phyloP scores from a whole-genome alignment of 2,329 filamentous ascomycete species.

The Monosporascus sp. region DNA sequence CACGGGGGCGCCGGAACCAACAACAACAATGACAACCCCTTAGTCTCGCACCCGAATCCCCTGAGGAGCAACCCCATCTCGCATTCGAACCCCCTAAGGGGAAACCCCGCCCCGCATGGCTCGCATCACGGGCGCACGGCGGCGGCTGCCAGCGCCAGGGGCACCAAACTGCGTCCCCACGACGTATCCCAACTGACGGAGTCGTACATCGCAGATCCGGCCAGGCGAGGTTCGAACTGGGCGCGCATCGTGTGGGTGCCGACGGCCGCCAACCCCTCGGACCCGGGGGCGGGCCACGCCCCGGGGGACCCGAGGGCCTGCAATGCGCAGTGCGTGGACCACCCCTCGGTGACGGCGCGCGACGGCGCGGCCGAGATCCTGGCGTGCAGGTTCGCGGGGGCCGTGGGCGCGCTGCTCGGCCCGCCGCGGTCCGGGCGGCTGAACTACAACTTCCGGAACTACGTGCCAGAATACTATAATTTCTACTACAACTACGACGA shows the following conservation, averaged over 20 bases:
- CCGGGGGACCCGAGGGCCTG: not conserved
- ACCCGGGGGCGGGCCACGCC: conserved; percentile 1
- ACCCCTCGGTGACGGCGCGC: conserved; percentile 1
- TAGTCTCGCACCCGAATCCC: too few species aligned
- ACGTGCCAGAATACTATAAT: conserved; percentile 1
- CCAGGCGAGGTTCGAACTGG: conserved; percentile 4
- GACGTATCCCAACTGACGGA: conserved; percentile 2
- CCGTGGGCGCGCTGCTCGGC: conserved; percentile 15
- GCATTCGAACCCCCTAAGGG: too few species aligned
- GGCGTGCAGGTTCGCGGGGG: conserved; percentile 17
- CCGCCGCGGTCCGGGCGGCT: not conserved
- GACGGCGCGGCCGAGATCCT: conserved; percentile 18
- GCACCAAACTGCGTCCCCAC: conserved; percentile 15
- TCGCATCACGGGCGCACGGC: not conserved
- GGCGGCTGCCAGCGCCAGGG: not conserved
- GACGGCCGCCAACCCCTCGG: not conserved
- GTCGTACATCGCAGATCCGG: conserved; percentile 1
- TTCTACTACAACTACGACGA: too few species aligned
- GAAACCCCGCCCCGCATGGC: too few species aligned
- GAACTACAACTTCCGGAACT: conserved; percentile 22
- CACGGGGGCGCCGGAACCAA: too few species aligned
- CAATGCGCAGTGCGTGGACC: not conserved
- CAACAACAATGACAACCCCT: too few species aligned
- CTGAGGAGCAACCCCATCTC: too few species aligned
- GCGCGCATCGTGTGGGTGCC: conserved; percentile 13